These are phyloP conservation scores for Suhomyces bolitotheri DNA, from an alignment of 1,139 yeast species.

Conservation along the genomic window DNA sequence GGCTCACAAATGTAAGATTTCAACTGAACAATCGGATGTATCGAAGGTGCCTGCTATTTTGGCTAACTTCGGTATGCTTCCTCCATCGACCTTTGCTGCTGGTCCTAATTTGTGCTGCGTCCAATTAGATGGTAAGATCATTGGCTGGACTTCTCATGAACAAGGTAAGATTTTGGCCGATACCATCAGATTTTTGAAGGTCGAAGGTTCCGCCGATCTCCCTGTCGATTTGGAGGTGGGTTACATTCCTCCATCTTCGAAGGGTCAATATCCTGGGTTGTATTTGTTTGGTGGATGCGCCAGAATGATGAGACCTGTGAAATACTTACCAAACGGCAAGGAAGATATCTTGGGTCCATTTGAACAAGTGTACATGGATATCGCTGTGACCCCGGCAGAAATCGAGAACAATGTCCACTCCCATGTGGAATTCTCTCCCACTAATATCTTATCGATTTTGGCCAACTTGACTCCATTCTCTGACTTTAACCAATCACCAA, in stretches of 20 bases:
- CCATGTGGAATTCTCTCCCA: slow-evolving; percentile 94
- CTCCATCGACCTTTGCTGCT: slow-evolving; percentile 76
- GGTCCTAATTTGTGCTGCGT: slow-evolving; percentile 89
- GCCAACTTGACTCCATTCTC: slow-evolving; percentile 98
- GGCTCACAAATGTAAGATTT: slow-evolving; percentile 89
- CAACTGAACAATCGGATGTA: slow-evolving; percentile 78
- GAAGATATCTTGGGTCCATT: slow-evolving; percentile 93
- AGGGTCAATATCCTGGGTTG: slow-evolving; percentile 97
- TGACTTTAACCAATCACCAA: slow-evolving; percentile 97
- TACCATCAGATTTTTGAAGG: slow-evolving; percentile 90
- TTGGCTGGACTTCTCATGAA: slow-evolving; percentile 93
- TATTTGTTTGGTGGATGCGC: slow-evolving; percentile 88
- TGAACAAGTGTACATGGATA: slow-evolving; percentile 95
- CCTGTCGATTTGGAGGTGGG: slow-evolving; percentile 92
- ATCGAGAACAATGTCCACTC: slow-evolving; percentile 78
- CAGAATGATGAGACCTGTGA: slow-evolving; percentile 95
- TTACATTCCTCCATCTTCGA: slow-evolving; percentile 88
- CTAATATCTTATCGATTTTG: slow-evolving; percentile 87
- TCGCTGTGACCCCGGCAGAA: slow-evolving; percentile 94
- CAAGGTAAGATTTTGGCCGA: slow-evolving; percentile 87
- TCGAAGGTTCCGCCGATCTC: slow-evolving; percentile 71
- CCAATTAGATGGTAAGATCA: slow-evolving; percentile 86
- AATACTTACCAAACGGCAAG: slow-evolving; percentile 80
- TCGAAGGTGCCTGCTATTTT: slow-evolving; percentile 65
- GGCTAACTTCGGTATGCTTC: slow-evolving; percentile 76